Conservation (phyloP, 2,329 filamentous ascomycete genomes). For the Neonectria magnoliae region DNA sequence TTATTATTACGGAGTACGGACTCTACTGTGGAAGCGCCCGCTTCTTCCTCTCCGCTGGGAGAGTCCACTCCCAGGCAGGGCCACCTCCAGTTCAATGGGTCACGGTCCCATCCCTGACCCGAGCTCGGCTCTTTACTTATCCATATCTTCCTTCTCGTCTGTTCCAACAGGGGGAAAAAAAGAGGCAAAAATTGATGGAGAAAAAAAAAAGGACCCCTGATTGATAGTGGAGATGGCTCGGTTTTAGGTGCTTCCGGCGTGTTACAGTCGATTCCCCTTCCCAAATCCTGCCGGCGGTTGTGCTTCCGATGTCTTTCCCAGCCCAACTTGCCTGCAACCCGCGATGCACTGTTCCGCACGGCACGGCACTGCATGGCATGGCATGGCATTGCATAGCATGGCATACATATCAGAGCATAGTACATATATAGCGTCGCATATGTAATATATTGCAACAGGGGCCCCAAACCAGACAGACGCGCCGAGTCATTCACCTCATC, state of each 20-base stretch:
- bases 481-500: constrained; percentile 13
- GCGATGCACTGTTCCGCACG: background rate
- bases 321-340: background rate
- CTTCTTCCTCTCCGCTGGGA: constrained; percentile 12
- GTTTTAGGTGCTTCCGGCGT: background rate
- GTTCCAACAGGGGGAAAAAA: background rate
- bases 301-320: background rate
- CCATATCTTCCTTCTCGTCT: background rate
- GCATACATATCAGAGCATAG: constrained; percentile 9
- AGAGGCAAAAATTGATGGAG: too few relatives aligned
- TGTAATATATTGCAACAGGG: background rate
- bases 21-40: constrained; percentile 4
- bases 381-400: constrained; percentile 17
- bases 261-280: background rate
- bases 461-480: constrained; percentile 4
- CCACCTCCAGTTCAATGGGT: constrained; percentile 21
- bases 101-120: constrained; percentile 31
- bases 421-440: background rate
- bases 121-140: constrained; percentile 11
- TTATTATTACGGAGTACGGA: constrained; percentile 14
- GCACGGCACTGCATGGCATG: constrained; percentile 7
- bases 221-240: background rate
- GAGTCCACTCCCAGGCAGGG: constrained; percentile 3
- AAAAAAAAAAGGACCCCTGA: background rate
- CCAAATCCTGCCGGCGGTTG: background rate